Base-by-base conservation (phyloP, 768 basidiomycete genomes). In the Mycena haematopus region DNA sequence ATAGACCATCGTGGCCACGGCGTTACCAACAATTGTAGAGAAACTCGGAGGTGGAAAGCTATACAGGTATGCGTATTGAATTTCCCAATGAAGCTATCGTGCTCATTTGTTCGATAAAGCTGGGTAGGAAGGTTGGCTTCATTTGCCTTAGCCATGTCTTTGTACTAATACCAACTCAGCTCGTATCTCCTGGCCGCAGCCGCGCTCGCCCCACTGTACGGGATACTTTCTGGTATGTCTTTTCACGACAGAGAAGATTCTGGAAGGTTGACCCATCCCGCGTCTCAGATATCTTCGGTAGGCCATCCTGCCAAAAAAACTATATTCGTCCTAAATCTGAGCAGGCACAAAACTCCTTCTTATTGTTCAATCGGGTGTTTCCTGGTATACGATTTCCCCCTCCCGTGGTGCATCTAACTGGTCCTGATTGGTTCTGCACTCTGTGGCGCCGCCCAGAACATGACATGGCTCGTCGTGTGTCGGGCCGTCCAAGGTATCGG, bases 381-480 rank as follows among this genome's bases (percentile, higher is more conserved):
- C 73, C 73, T 95, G 75, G 87, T 91, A 69, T 31, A 82, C 69
- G 2, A 14, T 2, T 11, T 31, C 22, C 14, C 17, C 27, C n/a
- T n/a, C n/a, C n/a, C n/a, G n/a, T n/a, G n/a, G n/a, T n/a, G n/a
- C n/a, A n/a, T n/a, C n/a, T n/a, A 11, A 45, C 24, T 85, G 0
- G 77, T 93, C 40, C 38, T 54, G 90, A 73, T 92, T 61, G 91
- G 90, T 27, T 92, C 91, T 5, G 91, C 90, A 2, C 76, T 94
- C 56, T 93, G 91, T 68, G 92, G 92, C 11, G 89, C 91, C 1
- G 91, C 92, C 0, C 86, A 94, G 72, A 86, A 58, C 52, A 89
- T 94, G 84, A 82, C 78, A 2, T 92, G 91, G 93, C 76, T 95
- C 17, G 86, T 93, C 35, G 78, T 90, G 1, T 84, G 84, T 36